phyloP scores from a whole-genome alignment of 2,329 filamentous ascomycete species.

The Cordyceps fumosorosea region DNA sequence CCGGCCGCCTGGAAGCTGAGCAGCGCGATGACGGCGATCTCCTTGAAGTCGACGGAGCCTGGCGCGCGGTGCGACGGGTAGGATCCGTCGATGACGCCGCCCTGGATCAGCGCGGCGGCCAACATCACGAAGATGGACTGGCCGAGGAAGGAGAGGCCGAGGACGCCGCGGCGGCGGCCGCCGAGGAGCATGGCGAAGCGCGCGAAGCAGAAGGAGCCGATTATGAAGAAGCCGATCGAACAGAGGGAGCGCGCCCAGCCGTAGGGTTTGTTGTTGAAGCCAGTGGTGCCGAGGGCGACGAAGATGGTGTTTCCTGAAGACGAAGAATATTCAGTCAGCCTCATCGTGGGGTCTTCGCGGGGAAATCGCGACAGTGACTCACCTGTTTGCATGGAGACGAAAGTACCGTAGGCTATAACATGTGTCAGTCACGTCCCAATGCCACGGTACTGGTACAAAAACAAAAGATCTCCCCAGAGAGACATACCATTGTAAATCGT shows the following conservation, averaged over 20 bases:
- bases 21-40: conserved; percentile 37
- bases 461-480: not conserved
- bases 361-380: conserved; percentile 4
- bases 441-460: not conserved
- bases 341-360: not conserved
- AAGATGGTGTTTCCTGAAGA: conserved; percentile 53
- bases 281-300: conserved; percentile 50
- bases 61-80: conserved; percentile 10
- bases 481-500: conserved; percentile 30
- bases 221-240: conserved; percentile 47
- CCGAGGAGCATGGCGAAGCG: conserved; percentile 24
- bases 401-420: conserved; percentile 26
- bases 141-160: conserved; percentile 43
- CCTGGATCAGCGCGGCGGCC: conserved; percentile 46
- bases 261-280: conserved; percentile 40
- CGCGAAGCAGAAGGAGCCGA: conserved; percentile 43
- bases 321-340: not conserved
- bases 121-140: conserved; percentile 46
- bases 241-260: conserved; percentile 43
- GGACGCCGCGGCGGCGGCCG: conserved; percentile 33
- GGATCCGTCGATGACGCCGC: conserved; percentile 23
- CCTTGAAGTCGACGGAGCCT: conserved; percentile 19
- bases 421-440: not conserved
- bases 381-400: conserved; percentile 35
- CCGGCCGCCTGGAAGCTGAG: conserved; percentile 49